These are phyloP conservation scores for Thraustotheca clavata DNA, from an alignment of 352 stramenopile species.

Conservation along the genomic window DNA sequence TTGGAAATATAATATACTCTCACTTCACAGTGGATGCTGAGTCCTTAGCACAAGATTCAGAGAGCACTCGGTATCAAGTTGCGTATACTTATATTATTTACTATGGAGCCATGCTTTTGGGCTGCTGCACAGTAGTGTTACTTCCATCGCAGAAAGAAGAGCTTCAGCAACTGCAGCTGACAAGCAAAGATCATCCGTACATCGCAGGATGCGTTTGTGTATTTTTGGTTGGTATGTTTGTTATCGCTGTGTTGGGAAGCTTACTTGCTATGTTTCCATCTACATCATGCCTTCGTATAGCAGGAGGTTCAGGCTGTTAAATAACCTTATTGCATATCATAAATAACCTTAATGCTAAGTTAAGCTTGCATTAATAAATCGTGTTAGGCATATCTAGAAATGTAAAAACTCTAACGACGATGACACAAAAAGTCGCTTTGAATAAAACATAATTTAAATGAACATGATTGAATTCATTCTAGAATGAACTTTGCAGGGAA, in stretches of 20 bases:
- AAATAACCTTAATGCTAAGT: no score
- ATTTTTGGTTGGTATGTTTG: slow-evolving; percentile 22
- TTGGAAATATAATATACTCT: neutral
- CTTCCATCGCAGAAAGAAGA: slow-evolving; percentile 6
- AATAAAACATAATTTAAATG: no score
- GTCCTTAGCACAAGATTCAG: neutral
- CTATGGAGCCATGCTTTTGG: neutral
- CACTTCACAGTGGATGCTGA: neutral
- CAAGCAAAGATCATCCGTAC: neutral
- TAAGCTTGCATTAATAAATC: no score
- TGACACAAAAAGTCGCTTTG: no score
- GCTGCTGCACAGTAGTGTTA: neutral
- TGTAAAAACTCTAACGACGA: no score
- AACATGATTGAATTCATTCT: no score
- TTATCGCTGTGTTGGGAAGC: slow-evolving; percentile 50
- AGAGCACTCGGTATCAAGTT: neutral
- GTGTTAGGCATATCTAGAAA: no score
- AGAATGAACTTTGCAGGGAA: no score
- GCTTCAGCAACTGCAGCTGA: neutral
- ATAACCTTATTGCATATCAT: no score
- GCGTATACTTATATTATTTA: neutral
- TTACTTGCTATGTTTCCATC: slow-evolving; percentile 42
- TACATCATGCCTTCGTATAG: slow-evolving; percentile 46
- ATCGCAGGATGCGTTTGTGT: neutral
- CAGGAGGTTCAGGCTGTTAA: slow-evolving; percentile 39